Evolutionary conservation across 139 green algal species (phyloP).

Genomic region (Pseudopediastrum boryanum): DNA sequence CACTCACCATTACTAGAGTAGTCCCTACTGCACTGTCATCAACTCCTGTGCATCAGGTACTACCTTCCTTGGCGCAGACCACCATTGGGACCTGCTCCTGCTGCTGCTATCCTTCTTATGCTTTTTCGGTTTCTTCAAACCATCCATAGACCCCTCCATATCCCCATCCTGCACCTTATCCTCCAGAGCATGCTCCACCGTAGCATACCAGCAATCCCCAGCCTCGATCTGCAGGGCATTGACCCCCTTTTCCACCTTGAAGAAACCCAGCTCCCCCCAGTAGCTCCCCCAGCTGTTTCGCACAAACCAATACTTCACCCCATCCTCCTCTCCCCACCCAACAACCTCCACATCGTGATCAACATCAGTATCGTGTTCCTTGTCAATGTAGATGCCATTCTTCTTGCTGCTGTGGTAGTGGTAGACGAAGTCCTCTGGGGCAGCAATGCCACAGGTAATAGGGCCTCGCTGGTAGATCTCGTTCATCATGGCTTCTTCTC

Average conservation of each 20-base stretch:
- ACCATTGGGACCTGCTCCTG: neutral
- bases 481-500: conserved; percentile 47
- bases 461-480: conserved; percentile 58
- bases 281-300: conserved; percentile 63
- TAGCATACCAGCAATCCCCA: conserved; percentile 60
- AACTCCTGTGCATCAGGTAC: no score
- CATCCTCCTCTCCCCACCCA: conserved; percentile 59
- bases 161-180: conserved; percentile 40
- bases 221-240: conserved; percentile 59
- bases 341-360: conserved; percentile 63
- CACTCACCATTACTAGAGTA: no score
- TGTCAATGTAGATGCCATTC: conserved; percentile 51
- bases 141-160: conserved; percentile 55
- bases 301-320: conserved; percentile 37
- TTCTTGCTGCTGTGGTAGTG: conserved; percentile 33
- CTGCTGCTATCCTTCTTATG: neutral
- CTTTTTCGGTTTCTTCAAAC: conserved; percentile 36
- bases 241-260: conserved; percentile 47
- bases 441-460: conserved; percentile 56
- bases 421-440: conserved; percentile 54
- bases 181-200: conserved; percentile 38
- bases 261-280: conserved; percentile 45
- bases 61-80: no score
- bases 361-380: conserved; percentile 47
- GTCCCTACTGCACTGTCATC: no score